Evolutionary conservation across 441 rosid species (phyloP), one percentile per base, ranked within the genome.

Genomic region (Croton setiger): DNA sequence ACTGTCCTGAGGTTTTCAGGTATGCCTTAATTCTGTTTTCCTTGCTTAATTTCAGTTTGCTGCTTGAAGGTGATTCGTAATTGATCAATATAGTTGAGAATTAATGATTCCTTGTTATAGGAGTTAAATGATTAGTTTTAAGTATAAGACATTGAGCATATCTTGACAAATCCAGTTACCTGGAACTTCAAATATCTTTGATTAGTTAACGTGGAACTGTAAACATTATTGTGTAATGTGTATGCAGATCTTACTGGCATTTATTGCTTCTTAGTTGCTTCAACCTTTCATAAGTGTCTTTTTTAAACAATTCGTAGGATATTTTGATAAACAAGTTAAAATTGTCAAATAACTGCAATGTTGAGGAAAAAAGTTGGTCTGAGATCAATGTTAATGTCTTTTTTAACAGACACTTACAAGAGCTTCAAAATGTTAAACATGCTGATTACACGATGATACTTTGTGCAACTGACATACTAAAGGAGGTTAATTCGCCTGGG

Each of bases 1-100:
- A 86, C 57, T 85, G 78, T 61, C 83, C 95, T 6, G 76, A 74
- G 63, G 82, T 82, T 76, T 89, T 83, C 82, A 80, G 90, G 88
- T 43, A 58, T 49, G 12, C 13, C 37, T 45, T 17, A 20, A 11
- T 47, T 63, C 49, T 13, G 20, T 39, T 27, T 7, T 10, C 13
- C 53, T 48, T 48, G 20, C 53, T 48, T 48, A 48, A 14, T 14
- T 48, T 48, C 53, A 48, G 20, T 48, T 48, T 48, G 53, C 53
- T 48, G 15, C 53, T 48, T 4, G n/a, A 48, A 17, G 20, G n/a
- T 48, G 20, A 48, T 48, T 48, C 20, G n/a, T 14, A 48, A 6
- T 0, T 15, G 47, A 43, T 43, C 9, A 43, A 43, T 7, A 9
- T 43, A 9, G 9, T 43, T 3, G 9, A 43, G 47, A 43, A 43